These are phyloP conservation scores for Erythrophleum fordii DNA, from an alignment of 306 rosid species.

Conservation along the genomic window DNA sequence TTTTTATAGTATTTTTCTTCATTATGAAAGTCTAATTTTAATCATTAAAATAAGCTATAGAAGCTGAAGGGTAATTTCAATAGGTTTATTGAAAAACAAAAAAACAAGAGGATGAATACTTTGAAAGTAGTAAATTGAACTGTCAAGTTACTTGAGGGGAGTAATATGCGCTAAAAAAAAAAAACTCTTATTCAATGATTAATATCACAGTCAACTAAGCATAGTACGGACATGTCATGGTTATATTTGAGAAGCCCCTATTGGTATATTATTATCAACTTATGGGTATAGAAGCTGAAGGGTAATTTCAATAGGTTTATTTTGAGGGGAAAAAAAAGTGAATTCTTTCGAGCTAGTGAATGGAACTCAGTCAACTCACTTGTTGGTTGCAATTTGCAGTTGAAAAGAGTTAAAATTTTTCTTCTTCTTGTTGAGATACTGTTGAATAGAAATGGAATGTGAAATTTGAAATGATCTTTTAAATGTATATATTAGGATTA, in stretches of 20 bases:
- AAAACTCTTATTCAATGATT: background rate
- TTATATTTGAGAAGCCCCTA: background rate
- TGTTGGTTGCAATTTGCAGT: background rate
- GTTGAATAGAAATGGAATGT: conserved; percentile 8
- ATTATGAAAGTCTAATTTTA: background rate
- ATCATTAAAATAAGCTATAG: background rate
- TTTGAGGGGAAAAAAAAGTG: background rate
- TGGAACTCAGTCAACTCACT: background rate
- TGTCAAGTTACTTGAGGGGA: background rate
- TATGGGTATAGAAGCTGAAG: background rate
- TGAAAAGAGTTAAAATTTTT: background rate
- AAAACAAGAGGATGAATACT: background rate
- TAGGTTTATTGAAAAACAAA: background rate
- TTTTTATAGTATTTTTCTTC: background rate
- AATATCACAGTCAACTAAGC: background rate
- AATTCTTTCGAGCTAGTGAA: background rate
- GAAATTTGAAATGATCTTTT: background rate
- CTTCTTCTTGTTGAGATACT: background rate
- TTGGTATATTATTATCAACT: background rate
- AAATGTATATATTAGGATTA: conserved; percentile 56
- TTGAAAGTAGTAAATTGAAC: background rate
- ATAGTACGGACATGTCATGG: background rate
- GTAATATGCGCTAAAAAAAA: background rate
- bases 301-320: background rate
- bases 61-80: background rate